Conservation (phyloP, 192 early-diverging fungal species). For the Podila horticola region DNA sequence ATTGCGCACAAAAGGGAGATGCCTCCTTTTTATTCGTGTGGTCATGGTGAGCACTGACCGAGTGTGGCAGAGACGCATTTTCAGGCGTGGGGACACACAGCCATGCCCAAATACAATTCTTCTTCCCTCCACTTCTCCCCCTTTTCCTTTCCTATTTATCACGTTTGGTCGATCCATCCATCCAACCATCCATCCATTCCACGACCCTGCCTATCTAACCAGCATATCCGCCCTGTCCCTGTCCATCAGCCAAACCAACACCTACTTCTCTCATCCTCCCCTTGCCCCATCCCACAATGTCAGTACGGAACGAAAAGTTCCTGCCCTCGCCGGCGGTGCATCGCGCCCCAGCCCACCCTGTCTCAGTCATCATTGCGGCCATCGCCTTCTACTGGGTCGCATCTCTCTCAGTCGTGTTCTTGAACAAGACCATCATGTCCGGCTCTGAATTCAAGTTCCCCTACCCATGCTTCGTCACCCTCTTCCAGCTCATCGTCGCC, state of each 20-base stretch:
- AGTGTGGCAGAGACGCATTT: too few species aligned
- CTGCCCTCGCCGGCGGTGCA: constrained; percentile 41
- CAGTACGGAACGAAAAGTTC: constrained; percentile 31
- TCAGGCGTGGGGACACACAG: too few species aligned
- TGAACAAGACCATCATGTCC: constrained; percentile 74
- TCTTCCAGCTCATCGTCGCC: constrained; percentile 71
- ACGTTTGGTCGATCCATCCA: neutral
- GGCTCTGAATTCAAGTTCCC: constrained; percentile 70
- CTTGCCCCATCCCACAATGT: neutral
- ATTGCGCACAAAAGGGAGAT: too few species aligned
- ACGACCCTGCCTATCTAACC: neutral
- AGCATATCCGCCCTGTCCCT: too few species aligned
- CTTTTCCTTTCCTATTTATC: neutral
- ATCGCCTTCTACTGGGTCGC: constrained; percentile 71
- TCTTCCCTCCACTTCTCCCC: neutral
- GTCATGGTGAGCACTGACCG: too few species aligned
- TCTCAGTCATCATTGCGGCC: constrained; percentile 56
- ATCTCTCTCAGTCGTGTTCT: constrained; percentile 72
- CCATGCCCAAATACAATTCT: too few species aligned
- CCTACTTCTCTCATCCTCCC: too few species aligned
- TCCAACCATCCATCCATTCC: neutral
- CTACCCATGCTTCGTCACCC: constrained; percentile 74
- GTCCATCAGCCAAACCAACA: too few species aligned
- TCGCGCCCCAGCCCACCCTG: constrained; percentile 34
- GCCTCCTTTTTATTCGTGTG: too few species aligned